Base-by-base conservation (phyloP, 306 rosid genomes). In the Canavalia ensiformis region DNA sequence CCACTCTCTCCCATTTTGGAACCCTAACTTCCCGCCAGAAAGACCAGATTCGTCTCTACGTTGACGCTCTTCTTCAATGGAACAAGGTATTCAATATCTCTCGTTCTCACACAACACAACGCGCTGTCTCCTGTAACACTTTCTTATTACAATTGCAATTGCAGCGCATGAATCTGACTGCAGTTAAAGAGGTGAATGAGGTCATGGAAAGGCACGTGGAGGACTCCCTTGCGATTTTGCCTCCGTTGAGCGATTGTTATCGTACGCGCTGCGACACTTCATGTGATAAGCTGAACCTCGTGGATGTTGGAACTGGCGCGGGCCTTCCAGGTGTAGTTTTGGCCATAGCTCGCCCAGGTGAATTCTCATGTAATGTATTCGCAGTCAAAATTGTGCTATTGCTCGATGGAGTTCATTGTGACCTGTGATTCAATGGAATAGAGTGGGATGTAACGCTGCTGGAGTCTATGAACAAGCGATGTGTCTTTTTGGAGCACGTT, bases 321-420 rank as follows among this genome's bases (percentile, higher is more conserved):
- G 98, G 98, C 4, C 94, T 95, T 77, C 99, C 98, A 0, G 99
- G 97, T 66, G 67, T 95, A 67, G 74, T 95, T 68, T 71, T 95
- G n/a, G 98, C 98, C 34, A 90, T 95, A 41, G 98, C 97, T 81
- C 85, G 94, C 80, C 97, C 99, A 28, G 98, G 97, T 95, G 80
- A 65, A 58, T 84, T 29, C 30, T 6, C 37, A 6, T 68, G 2
- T 57, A 29, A 2, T 70, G 18, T 41, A 29, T 57, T 56, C 1
- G 2, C 34, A n/a, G 11, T n/a, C 7, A 10, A 39, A 41, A 47
- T 56, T 75, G 68, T 70, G 49, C 75, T 37, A 41, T 54, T 66
- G 62, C 30, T 83, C 35, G 10, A 67, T 58, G 28, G 52, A 55
- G 45, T 50, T 13, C 7, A 13, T 76, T 58, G 60, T 63, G 59